Percentiles rank a stretch among this genome's conserved stretches.
Conservation (phyloP, 495 filamentous ascomycete genomes). For the Aspergillus egyptiacus region DNA sequence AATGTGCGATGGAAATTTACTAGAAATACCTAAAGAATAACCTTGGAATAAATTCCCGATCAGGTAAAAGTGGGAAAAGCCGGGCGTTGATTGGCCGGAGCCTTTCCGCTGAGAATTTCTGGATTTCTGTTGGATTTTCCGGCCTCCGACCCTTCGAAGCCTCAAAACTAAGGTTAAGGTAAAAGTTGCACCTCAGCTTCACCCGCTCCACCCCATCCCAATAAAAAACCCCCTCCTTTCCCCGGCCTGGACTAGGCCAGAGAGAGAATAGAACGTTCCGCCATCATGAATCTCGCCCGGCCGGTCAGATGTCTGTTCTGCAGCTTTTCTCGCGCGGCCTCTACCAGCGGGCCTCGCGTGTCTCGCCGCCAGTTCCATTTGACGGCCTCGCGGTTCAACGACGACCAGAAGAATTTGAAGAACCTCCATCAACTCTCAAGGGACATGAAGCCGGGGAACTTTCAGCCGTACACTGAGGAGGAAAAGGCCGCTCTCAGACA, state of each 20-base stretch:
- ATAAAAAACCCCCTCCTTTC: constrained; percentile 10
- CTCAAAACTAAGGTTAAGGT: too few relatives aligned
- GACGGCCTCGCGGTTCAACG: constrained; percentile 32
- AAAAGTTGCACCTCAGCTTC: constrained; percentile 7
- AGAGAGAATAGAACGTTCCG: constrained; percentile 17
- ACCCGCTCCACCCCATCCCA: constrained; percentile 13
- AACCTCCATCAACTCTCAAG: constrained; percentile 16
- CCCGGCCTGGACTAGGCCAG: constrained; percentile 25
- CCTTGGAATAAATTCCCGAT: too few relatives aligned
- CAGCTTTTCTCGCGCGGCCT: constrained; percentile 39
- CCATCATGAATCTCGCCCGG: constrained; percentile 53
- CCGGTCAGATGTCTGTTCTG: constrained; percentile 55
- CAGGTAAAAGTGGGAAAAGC: constrained; percentile 13
- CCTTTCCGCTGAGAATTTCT: constrained; percentile 25
- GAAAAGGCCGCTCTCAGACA: constrained; percentile 58
- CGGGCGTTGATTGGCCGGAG: constrained; percentile 22
- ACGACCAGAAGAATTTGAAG: constrained; percentile 33
- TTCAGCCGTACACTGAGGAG: constrained; percentile 59
- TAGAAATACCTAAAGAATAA: too few relatives aligned
- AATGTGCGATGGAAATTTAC: neutral
- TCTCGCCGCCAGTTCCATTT: constrained; percentile 49
- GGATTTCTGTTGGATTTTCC: too few relatives aligned
- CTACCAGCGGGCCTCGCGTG: constrained; percentile 34
- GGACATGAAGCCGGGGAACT: constrained; percentile 36
- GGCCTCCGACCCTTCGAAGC: too few relatives aligned